Evolutionary conservation across 2,329 filamentous ascomycete species (phyloP), one percentile per base, ranked within the genome.

Genomic region (Cercospora zeae-maydis): DNA sequence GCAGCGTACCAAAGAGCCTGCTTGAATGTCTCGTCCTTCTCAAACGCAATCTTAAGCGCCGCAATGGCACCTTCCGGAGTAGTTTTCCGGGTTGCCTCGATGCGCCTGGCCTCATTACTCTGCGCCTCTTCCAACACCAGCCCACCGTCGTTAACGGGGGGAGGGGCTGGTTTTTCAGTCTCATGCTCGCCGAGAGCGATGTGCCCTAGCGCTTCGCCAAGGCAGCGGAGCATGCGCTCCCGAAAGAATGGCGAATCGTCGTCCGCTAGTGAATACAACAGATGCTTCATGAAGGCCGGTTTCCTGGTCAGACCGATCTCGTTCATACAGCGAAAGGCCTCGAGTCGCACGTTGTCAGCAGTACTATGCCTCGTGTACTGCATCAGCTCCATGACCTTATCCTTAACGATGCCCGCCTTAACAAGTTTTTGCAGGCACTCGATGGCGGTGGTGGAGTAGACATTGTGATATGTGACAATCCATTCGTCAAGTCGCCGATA

Each of bases 401-500:
- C 74, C 9, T 82, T 80, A 47, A 83, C 78, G 36, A 85, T 78
- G 10, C 80, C 81, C 6, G 80, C 81, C 65, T 82, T 78, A 66
- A 83, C 82, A 16, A 88, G 76, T 66, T 80, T 80, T 64, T 81
- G 77, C 63, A 85, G 80, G 73, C 85, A 87, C n/a, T 83, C 79
- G 16, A 88, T 77, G 19, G 85, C 85, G 11, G 86, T 85, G 11
- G 80, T 80, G 1, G 86, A 84, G 72, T 87, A 86, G 24, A 87
- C 75, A 67, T 88, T 88, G 60, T 87, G 85, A 70, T 83, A 87
- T 0, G 86, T 88, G 39, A 84, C 82, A 1, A 86, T 85, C 85
- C 85, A 88, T 72, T 88, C 86, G 67, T 88, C 86, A 72, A 88
- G 84, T 36, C 86, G 80, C 59, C 86, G 79, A 65, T 87, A 85